Percentiles rank a stretch among this genome's conserved stretches.
phyloP scores from a whole-genome alignment of 257 asterid species.

The Solanum tarijense region DNA sequence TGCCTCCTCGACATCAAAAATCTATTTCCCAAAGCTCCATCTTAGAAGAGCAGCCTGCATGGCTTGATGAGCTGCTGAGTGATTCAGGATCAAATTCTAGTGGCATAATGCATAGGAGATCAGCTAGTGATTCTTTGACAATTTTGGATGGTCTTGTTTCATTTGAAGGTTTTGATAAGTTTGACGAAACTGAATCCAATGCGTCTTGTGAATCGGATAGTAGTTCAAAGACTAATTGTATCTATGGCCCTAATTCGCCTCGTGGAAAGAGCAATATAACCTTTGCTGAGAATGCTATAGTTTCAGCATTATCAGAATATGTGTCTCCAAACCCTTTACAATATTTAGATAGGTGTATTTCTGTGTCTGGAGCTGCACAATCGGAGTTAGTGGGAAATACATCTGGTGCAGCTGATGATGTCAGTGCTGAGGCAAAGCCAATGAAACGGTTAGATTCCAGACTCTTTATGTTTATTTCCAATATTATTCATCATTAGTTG shows the following conservation, averaged over 20 bases:
- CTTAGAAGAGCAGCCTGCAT: conserved; percentile 52
- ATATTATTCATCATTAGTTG: not conserved
- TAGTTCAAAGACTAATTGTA: conserved; percentile 38
- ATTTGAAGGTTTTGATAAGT: conserved; percentile 20
- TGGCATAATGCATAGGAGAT: conserved; percentile 27
- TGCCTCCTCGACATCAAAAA: conserved; percentile 25
- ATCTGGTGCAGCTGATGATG: conserved; percentile 25
- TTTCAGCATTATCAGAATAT: conserved; percentile 53
- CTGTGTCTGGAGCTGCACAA: conserved; percentile 28
- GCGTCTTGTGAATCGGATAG: conserved; percentile 33
- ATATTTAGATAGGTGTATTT: conserved; percentile 24
- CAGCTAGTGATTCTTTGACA: conserved; percentile 52
- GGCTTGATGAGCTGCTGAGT: conserved; percentile 61
- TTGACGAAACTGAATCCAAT: conserved; percentile 17
- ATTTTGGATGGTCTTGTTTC: conserved; percentile 27
- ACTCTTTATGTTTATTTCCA: conserved; percentile 6
- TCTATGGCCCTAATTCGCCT: conserved; percentile 82
- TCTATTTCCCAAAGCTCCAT: conserved; percentile 33
- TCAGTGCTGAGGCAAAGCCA: conserved; percentile 21
- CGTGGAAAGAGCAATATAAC: conserved; percentile 42
- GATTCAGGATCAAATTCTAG: conserved; percentile 38
- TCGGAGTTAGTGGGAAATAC: conserved; percentile 15
- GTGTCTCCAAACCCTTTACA: conserved; percentile 39
- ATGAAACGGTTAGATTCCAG: conserved; percentile 43
- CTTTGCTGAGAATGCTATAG: conserved; percentile 44